Evolutionary conservation across 225 moss, liverwort and hornwort species (phyloP), one percentile per base, ranked within the genome.

Genomic region (Pseudisothecium myosuroides): DNA sequence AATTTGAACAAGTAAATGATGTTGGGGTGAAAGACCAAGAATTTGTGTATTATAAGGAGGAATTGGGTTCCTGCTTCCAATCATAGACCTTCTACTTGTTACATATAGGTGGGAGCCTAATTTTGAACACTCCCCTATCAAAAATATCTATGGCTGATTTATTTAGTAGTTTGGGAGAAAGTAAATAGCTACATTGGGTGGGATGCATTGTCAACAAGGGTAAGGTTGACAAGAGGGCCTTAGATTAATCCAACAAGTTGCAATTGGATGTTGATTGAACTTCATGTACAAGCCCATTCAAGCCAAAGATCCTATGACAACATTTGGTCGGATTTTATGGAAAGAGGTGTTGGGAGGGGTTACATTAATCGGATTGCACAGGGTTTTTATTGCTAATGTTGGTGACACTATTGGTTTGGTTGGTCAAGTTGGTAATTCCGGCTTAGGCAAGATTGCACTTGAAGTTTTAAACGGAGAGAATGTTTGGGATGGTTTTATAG

Each of bases 181-280:
- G 3, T 4, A 5, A 3, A 72, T n/a, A 27, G 3, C 0, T 43
- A 1, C 43, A 43, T 72, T 43, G 3, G 16, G 2, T 5, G 13
- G 14, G 23, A 4, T 39, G 2, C 68, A 14, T 71, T 26, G 71
- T 26, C 2, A 1, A 4, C 0, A 5, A 41, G 13, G 67, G 4
- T 1, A 39, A 2, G 1, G 12, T 26, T 71, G 15, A 14, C 5
- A 41, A 15, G 8, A 71, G 0, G 9, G 5, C 5, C 3, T 26
- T 3, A 1, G 0, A 27, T 41, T 1, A 27, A 0, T 26, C 1
- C 0, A 0, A 0, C 14, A 69, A 1, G 2, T 8, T 41, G 14
- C 3, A 26, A 26, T 71, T 71, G 41, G 3, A 9, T 41, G 3
- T 2, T 71, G 5, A 9, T 71, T 4, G 5, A 41, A 3, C 0